These are phyloP conservation scores for Mucor mucedo DNA, from an alignment of 371 early-diverging fungal genomes.

Conservation along the genomic window DNA sequence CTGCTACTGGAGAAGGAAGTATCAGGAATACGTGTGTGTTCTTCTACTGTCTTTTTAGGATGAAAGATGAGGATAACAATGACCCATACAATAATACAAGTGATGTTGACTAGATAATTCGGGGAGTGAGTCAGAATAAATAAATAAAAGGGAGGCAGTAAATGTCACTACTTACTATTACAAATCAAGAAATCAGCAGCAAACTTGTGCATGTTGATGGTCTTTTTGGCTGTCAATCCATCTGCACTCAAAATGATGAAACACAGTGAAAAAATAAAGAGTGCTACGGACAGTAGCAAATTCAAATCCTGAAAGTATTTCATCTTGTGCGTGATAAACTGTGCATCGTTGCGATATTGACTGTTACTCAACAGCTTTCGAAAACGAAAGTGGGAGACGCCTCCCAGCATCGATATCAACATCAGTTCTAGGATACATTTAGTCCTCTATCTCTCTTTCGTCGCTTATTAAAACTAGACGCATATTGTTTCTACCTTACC, in stretches of 20 bases:
- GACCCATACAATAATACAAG: slow-evolving; percentile 40
- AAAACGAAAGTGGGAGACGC: slow-evolving; percentile 54
- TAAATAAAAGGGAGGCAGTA: background rate
- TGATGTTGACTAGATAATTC: slow-evolving; percentile 37
- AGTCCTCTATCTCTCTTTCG: no score
- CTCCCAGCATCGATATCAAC: slow-evolving; percentile 43
- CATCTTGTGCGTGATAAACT: slow-evolving; percentile 42
- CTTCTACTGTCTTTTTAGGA: slow-evolving; percentile 30
- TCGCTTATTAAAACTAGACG: background rate
- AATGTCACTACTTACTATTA: slow-evolving; percentile 36
- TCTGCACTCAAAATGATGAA: slow-evolving; percentile 51
- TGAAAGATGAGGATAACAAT: slow-evolving; percentile 52
- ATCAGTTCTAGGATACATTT: slow-evolving; percentile 30
- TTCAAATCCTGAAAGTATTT: slow-evolving; percentile 56
- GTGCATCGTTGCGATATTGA: slow-evolving; percentile 29
- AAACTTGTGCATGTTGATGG: slow-evolving; percentile 45
- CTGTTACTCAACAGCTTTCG: slow-evolving; percentile 36
- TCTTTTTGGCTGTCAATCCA: slow-evolving; percentile 37
- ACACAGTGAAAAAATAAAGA: slow-evolving; percentile 36
- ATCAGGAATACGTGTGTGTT: background rate
- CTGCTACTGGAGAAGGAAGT: background rate
- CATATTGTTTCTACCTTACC: slow-evolving; percentile 25
- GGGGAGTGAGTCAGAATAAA: background rate
- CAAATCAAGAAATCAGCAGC: slow-evolving; percentile 52
- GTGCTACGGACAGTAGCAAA: slow-evolving; percentile 35